Base-by-base conservation (phyloP, 2,329 filamentous ascomycete genomes). In the Pseudocercospora fuligena region DNA sequence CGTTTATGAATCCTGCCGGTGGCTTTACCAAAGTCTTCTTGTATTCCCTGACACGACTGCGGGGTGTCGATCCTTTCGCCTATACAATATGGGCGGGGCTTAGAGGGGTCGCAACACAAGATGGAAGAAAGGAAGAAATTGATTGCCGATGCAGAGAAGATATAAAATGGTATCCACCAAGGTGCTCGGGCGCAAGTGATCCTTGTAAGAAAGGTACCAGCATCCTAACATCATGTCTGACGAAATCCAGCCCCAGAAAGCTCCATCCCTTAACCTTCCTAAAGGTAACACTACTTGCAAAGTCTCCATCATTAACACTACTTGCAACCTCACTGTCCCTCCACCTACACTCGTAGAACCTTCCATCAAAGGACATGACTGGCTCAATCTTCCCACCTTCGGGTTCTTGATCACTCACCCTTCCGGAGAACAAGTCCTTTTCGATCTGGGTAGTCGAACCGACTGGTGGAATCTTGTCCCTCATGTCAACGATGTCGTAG, bases 281-380 rank as follows among this genome's bases (percentile, higher is more conserved):
- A 65, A 65, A 27, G 66, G 69, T 8, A 43, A 65, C 36, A 60
- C 58, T 23, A 56, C 60, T n/a, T 71, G 69, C 47, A 58, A 68
- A 46, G 64, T 71, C 16, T 68, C 66, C 5, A 69, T 69, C 40
- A 71, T 71, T 31, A 66, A 71, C 43, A 67, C 60, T 23, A 71
- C 69, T 19, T 68, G 67, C 60, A 62, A 71, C 49, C 23, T 71
- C 11, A 66, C 68, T 2, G 65, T 67, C 12, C 65, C 61, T 60
- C 69, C 69, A 11, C 61, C 94, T 93, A 73, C 92, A 87, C 69
- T 90, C 88, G 75, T 97, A 93, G 54, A 97, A 89, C 90, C 92
- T 97, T 73, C 64, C 19, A 71, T 71, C 19, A 27, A 65, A 9
- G 66, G 67, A 0, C 67, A 71, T 58, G 64, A 68, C 33, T 69